Conservation (phyloP, 306 rosid species). For the Comarum palustre region DNA sequence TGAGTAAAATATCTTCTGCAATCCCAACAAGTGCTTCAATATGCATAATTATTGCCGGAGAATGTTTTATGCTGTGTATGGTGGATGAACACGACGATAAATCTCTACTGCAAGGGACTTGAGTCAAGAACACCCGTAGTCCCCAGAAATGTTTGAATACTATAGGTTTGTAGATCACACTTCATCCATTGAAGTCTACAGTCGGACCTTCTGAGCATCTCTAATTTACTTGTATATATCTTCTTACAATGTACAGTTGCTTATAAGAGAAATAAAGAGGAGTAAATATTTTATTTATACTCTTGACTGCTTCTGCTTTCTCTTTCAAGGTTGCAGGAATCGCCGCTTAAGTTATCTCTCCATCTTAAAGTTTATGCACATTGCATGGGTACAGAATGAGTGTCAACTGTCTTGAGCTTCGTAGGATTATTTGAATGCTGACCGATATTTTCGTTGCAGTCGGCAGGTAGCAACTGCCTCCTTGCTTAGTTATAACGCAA, state of each 20-base stretch:
- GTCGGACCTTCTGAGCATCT: neutral
- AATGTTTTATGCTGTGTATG: conserved; percentile 66
- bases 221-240: conserved; percentile 3
- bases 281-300: neutral
- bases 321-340: neutral
- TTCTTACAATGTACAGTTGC: conserved; percentile 13
- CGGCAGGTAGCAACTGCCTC: neutral
- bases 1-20: conserved; percentile 21
- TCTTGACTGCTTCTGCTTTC: conserved; percentile 7
- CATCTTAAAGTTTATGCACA: neutral
- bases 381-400: neutral
- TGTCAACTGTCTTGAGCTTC: neutral
- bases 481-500: neutral
- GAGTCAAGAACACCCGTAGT: conserved; percentile 22
- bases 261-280: neutral
- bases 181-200: neutral
- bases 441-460: neutral
- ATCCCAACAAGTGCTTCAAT: neutral
- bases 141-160: conserved; percentile 4
- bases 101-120: conserved; percentile 44
- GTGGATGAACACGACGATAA: conserved; percentile 54
- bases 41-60: conserved; percentile 65
- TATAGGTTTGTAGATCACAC: neutral
- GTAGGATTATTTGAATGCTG: neutral
- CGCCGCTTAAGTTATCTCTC: neutral